phyloP scores from a whole-genome alignment of 306 rosid species.

The Ochetophila trinervis region DNA sequence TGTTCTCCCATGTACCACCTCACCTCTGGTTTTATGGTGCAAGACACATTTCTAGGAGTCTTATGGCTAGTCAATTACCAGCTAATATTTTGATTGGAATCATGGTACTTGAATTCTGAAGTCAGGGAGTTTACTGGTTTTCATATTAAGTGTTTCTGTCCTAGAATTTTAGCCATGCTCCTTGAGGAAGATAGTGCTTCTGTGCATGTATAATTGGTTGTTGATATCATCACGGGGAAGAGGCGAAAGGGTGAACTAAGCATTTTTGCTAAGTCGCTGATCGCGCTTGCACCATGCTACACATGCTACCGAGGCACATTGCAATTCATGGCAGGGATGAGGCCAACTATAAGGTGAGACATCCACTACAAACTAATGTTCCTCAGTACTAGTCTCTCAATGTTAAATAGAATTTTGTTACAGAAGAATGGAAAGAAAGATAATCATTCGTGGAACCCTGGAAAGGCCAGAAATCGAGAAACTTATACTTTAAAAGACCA shows the following conservation, averaged over 20 bases:
- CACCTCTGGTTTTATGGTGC: too few relatives aligned
- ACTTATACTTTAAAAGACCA: constrained; percentile 43
- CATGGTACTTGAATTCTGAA: too few relatives aligned
- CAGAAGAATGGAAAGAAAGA: neutral
- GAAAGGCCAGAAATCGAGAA: constrained; percentile 50
- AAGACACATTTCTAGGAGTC: too few relatives aligned
- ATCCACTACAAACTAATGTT: too few relatives aligned
- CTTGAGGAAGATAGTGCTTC: neutral
- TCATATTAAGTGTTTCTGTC: too few relatives aligned
- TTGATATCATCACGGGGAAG: constrained; percentile 28
- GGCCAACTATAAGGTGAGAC: neutral
- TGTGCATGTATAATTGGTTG: too few relatives aligned
- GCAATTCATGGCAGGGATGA: neutral
- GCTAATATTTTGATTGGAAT: too few relatives aligned
- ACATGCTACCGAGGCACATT: constrained; percentile 34
- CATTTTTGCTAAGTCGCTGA: constrained; percentile 41
- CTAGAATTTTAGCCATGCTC: neutral
- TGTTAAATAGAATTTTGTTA: too few relatives aligned
- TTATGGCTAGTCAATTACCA: too few relatives aligned
- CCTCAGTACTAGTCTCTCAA: neutral
- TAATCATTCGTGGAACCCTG: constrained; percentile 7
- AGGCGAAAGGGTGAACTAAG: constrained; percentile 57
- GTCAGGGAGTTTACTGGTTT: too few relatives aligned
- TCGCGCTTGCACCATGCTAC: constrained; percentile 42
- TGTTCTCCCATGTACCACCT: neutral